Evolutionary conservation across 2,329 filamentous ascomycete species (phyloP).

Genomic region (Ophiostoma triangulosporum): DNA sequence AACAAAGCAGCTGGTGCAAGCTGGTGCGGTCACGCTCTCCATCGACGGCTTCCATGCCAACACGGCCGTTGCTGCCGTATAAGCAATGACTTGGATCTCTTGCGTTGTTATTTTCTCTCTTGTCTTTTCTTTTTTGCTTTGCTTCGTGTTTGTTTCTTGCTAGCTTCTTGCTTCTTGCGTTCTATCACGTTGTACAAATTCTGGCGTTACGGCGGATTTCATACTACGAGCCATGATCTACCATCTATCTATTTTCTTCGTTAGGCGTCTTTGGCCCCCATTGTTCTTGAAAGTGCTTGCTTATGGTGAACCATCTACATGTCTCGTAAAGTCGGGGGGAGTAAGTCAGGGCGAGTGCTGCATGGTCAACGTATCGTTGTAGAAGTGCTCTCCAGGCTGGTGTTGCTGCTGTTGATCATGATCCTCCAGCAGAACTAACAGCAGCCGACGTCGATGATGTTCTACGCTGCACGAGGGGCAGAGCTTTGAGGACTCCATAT

Average conservation of each 20-base stretch:
- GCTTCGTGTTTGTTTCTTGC: neutral
- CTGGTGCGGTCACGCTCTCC: constrained; percentile 79
- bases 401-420: neutral
- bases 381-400: neutral
- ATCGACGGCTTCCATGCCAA: constrained; percentile 66
- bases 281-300: too few relatives aligned
- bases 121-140: neutral
- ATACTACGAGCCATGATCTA: too few relatives aligned
- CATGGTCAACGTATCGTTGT: neutral
- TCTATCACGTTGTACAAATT: neutral
- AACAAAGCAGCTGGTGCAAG: constrained; percentile 62
- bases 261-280: too few relatives aligned
- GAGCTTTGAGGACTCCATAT: too few relatives aligned
- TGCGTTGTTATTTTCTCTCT: neutral
- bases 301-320: too few relatives aligned
- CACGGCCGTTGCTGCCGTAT: neutral
- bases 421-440: neutral
- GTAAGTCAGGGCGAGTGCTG: neutral
- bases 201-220: too few relatives aligned
- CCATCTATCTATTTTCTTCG: too few relatives aligned
- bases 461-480: too few relatives aligned
- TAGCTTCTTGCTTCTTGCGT: neutral
- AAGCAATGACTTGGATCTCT: too few relatives aligned
- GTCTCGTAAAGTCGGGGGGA: too few relatives aligned
- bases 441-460: too few relatives aligned